Conservation (phyloP, 2,329 filamentous ascomycete genomes). For the Penicillium crustosum region DNA sequence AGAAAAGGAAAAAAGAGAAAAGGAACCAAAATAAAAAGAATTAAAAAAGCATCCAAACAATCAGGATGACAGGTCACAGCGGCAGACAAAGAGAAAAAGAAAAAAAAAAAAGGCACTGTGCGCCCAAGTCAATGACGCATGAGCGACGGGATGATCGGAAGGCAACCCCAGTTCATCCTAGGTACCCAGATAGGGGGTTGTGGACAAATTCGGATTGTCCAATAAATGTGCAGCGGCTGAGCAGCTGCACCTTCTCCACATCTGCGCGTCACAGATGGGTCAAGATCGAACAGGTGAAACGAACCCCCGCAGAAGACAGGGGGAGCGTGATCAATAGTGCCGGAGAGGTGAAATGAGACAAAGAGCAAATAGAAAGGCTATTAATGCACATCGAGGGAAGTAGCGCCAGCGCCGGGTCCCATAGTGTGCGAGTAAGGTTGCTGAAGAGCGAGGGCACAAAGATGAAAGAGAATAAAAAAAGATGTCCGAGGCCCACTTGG, state of each 20-base stretch:
- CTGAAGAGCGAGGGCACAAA: slow-evolving; percentile 5
- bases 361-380: slow-evolving; percentile 17
- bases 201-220: slow-evolving; percentile 1
- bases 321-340: background rate
- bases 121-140: slow-evolving; percentile 12
- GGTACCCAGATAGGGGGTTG: slow-evolving; percentile 3
- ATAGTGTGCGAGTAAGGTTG: slow-evolving; percentile 10
- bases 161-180: slow-evolving; percentile 8
- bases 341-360: slow-evolving; percentile 11
- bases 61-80: slow-evolving; percentile 14
- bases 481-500: background rate
- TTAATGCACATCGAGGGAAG: slow-evolving; percentile 14
- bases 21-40: slow-evolving; percentile 9
- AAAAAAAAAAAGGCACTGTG: slow-evolving; percentile 1
- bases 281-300: slow-evolving; percentile 8
- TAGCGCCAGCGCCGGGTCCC: slow-evolving; percentile 22
- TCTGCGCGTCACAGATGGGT: slow-evolving; percentile 15
- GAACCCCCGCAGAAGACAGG: slow-evolving; percentile 5
- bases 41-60: slow-evolving; percentile 17
- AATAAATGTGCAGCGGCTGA: slow-evolving; percentile 13
- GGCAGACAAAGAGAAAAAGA: slow-evolving; percentile 19
- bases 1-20: slow-evolving; percentile 4
- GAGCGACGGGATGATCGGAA: slow-evolving; percentile 9
- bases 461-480: background rate
- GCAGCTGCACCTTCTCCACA: slow-evolving; percentile 19